phyloP scores from a whole-genome alignment of 1,139 yeast species.

The Magnusiomyces suaveolens region DNA sequence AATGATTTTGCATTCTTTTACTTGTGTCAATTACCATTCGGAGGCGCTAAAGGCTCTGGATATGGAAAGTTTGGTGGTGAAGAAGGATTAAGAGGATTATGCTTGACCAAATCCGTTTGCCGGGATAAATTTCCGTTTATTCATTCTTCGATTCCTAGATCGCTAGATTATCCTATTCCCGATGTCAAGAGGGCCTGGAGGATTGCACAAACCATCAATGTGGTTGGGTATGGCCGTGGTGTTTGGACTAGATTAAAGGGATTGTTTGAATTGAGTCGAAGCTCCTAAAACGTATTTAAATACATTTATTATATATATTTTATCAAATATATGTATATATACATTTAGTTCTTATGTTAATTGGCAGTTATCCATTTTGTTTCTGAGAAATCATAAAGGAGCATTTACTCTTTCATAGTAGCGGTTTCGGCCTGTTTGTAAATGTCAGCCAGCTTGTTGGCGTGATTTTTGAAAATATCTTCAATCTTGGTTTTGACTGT shows the following conservation, averaged over 20 bases:
- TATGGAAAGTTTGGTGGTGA: slow-evolving; percentile 96
- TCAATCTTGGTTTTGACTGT: slow-evolving; percentile 53
- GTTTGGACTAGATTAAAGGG: slow-evolving; percentile 58
- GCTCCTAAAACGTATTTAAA: no score
- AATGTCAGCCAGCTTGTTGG: slow-evolving; percentile 47
- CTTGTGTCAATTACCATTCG: slow-evolving; percentile 92
- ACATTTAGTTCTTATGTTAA: no score
- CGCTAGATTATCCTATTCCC: slow-evolving; percentile 82
- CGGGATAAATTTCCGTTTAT: slow-evolving; percentile 72
- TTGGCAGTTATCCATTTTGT: no score
- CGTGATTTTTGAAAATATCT: slow-evolving; percentile 53
- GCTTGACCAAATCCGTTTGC: slow-evolving; percentile 77
- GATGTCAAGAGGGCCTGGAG: slow-evolving; percentile 80
- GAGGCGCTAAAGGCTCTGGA: slow-evolving; percentile 87
- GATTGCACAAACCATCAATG: slow-evolving; percentile 69
- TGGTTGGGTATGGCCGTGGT: slow-evolving; percentile 69
- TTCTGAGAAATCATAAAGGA: background rate
- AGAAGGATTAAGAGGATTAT: slow-evolving; percentile 85
- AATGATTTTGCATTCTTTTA: slow-evolving; percentile 95
- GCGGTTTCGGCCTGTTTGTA: slow-evolving; percentile 34
- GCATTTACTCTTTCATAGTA: slow-evolving; percentile 8
- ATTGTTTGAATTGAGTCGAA: slow-evolving; percentile 34
- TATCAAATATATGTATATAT: no score
- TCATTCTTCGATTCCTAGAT: slow-evolving; percentile 70
- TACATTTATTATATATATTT: no score